These are phyloP conservation scores for Boletus coccyginus DNA, from an alignment of 768 basidiomycete genomes.

Conservation along the genomic window DNA sequence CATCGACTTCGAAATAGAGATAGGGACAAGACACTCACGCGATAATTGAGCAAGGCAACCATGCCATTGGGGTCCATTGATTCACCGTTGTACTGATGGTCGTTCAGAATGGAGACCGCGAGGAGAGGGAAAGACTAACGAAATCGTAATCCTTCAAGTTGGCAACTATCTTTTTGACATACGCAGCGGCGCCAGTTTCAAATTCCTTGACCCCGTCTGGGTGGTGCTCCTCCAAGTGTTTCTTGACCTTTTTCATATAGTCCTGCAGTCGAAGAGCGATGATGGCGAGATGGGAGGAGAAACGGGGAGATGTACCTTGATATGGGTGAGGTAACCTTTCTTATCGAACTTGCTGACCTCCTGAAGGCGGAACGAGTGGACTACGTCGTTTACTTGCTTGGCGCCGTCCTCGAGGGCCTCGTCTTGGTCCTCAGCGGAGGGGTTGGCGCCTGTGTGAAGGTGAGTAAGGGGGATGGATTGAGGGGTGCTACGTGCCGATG, in stretches of 20 bases:
- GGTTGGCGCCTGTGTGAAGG: slow-evolving; percentile 71
- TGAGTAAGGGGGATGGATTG: slow-evolving; percentile 5
- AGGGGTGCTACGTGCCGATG: slow-evolving; percentile 59
- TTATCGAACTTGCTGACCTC: slow-evolving; percentile 72
- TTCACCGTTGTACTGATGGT: slow-evolving; percentile 63
- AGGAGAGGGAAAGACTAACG: slow-evolving; percentile 41
- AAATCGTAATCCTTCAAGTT: slow-evolving; percentile 97
- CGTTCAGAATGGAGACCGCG: not conserved
- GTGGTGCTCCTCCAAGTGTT: slow-evolving; percentile 47
- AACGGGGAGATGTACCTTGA: slow-evolving; percentile 55
- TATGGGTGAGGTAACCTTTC: slow-evolving; percentile 74
- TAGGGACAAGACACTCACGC: slow-evolving; percentile 43
- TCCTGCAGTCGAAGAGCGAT: slow-evolving; percentile 40
- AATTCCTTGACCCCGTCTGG: slow-evolving; percentile 70
- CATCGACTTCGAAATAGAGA: not conserved
- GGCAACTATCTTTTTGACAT: slow-evolving; percentile 84
- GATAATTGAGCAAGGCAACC: slow-evolving; percentile 93
- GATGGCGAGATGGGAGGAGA: not conserved
- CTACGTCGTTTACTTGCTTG: slow-evolving; percentile 82
- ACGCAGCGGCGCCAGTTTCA: slow-evolving; percentile 73
- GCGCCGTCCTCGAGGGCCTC: slow-evolving; percentile 82
- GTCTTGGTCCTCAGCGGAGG: slow-evolving; percentile 83
- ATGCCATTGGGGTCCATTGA: slow-evolving; percentile 85
- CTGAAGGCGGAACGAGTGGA: slow-evolving; percentile 88
- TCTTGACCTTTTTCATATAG: slow-evolving; percentile 94